Base-by-base conservation (phyloP, 495 filamentous ascomycete species). In the Bombardia bombarda region DNA sequence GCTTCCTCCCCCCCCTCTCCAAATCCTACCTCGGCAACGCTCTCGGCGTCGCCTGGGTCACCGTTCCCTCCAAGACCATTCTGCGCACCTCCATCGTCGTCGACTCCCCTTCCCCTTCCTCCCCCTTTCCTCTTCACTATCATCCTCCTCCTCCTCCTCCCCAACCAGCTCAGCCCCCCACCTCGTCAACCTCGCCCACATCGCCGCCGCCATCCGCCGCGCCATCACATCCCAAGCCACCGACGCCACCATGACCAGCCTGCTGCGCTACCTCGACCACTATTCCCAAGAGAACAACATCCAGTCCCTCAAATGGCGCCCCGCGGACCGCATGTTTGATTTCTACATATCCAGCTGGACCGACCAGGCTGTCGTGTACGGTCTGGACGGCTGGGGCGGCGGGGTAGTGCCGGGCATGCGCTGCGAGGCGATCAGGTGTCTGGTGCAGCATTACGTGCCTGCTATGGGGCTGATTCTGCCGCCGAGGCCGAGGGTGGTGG, bases 291-390 rank as follows among this genome's bases (percentile, higher is more conserved):
- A n/a, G n/a, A 13, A 38, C 20, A 16, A 22, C 2, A 4, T n/a
- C 21, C 4, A 6, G 20, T 9, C 7, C 12, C 18, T 23, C 20
- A 14, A 21, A 6, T 36, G 33, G 33, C 14, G 33, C 1, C 35
- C 35, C 12, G 35, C 12, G 1, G 35, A 24, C 1, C 12, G 13
- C 10, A 38, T 38, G 35, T 38, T 38, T 25, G 35, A 38, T 8
- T 38, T 38, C 21, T 38, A 38, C n/a, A 20, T 38, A 13, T 23
- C 35, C 20, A 38, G 35, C 35, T 38, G 35, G 35, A 21, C 21
- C 13, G 35, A 21, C 20, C 35, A 38, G 20, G 16, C 10, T 7
- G 7, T 4, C 9, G 3, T 38, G 1, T 38, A 38, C 20, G 10
- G 20, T 9, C 23, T n/a, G 35, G 35, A 38, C 9, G n/a, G n/a